These are phyloP conservation scores for Coemansia sp. DNA, from an alignment of 192 early-diverging fungal species.

Conservation along the genomic window DNA sequence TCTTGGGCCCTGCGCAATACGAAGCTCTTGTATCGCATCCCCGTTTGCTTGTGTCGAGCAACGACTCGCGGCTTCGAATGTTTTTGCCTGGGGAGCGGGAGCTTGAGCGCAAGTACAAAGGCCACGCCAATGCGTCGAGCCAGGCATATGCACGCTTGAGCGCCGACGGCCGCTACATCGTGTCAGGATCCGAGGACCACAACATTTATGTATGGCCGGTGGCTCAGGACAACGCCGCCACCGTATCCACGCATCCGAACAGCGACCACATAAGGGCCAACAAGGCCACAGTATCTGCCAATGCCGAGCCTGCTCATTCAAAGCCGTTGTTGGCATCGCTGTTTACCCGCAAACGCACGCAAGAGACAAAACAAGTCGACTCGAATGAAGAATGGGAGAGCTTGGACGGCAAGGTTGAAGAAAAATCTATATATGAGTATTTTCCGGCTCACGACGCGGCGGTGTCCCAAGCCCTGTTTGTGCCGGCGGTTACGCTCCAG, in stretches of 20 bases:
- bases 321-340: slow-evolving; percentile 27
- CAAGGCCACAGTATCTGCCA: not conserved
- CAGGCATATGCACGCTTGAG: slow-evolving; percentile 77
- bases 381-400: slow-evolving; percentile 45
- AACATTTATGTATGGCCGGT: slow-evolving; percentile 68
- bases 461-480: slow-evolving; percentile 64
- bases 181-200: slow-evolving; percentile 79
- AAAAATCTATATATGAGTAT: slow-evolving; percentile 54
- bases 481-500: slow-evolving; percentile 59
- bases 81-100: slow-evolving; percentile 73
- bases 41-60: slow-evolving; percentile 58
- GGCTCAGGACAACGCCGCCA: slow-evolving; percentile 53
- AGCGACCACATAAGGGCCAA: slow-evolving; percentile 25
- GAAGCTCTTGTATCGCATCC: slow-evolving; percentile 9
- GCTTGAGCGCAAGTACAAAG: slow-evolving; percentile 78
- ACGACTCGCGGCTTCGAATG: slow-evolving; percentile 80
- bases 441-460: slow-evolving; percentile 58
- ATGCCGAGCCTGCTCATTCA: not conserved
- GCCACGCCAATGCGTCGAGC: slow-evolving; percentile 65
- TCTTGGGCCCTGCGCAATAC: slow-evolving; percentile 13
- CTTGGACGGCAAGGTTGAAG: slow-evolving; percentile 49
- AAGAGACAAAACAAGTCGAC: slow-evolving; percentile 1
- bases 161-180: slow-evolving; percentile 72
- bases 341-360: slow-evolving; percentile 20
- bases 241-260: slow-evolving; percentile 42